Base-by-base conservation (phyloP, 768 basidiomycete species). In the Termitomyces sp. region DNA sequence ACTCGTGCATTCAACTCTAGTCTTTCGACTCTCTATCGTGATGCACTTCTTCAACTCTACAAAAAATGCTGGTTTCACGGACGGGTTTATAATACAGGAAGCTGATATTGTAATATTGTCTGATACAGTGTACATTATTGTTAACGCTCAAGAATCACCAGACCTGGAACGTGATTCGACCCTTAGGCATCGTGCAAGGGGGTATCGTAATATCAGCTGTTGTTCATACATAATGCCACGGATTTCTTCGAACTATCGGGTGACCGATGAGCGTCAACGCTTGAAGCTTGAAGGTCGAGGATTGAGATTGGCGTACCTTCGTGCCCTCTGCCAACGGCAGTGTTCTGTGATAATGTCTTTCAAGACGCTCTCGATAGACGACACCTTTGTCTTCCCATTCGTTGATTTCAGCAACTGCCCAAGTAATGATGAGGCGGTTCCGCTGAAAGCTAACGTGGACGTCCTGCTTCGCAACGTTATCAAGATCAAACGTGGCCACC, bases 311-410 rank as follows among this genome's bases (percentile, higher is more conserved):
- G 65, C 81, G 68, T 62, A 86, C 87, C 68, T 78, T 83, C 21
- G 89, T 89, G 44, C 86, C 89, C 57, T 89, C 86, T 12, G 89
- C 86, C 16, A 91, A 70, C 10, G 89, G 87, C 38, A 89, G 77
- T 25, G 84, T 85, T 59, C 89, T 79, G 59, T 83, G 83, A 62
- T 82, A 83, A 62, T 81, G 81, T 65, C 78, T 83, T 68, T 87
- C 82, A 52, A 82, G 75, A 53, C 82, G 74, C 62, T 90, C 88
- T 56, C 86, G 76, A 31, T 87, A 74, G n/a, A 84, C 65, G 12
- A 79, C 75, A 21, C 80, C 85, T 21, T 78, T 77, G 59, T 90
- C 86, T 60, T 82, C 78, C 72, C 77, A 80, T 67, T 90, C 88
- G 12, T 75, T 73, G 48, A 83, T 75, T 62, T 81, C 83, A 54